Evolutionary conservation across 768 basidiomycete genomes (phyloP).

Genomic region (Bullera alba): DNA sequence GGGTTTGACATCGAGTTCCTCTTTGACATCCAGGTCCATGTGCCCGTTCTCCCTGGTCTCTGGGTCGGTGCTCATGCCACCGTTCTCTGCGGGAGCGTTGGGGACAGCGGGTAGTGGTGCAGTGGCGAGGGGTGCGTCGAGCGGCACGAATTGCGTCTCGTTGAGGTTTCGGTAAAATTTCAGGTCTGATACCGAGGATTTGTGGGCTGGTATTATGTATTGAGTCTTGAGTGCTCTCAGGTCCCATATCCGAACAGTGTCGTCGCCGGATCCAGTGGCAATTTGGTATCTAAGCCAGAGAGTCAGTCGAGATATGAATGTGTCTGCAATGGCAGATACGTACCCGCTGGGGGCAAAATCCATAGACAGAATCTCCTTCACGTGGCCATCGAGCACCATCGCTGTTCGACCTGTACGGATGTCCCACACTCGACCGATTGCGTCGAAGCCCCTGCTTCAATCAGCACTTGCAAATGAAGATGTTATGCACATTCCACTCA

Average conservation of each 20-base stretch:
- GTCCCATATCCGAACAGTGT: slow-evolving; percentile 98
- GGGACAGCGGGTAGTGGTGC: background rate
- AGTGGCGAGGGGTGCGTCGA: slow-evolving; percentile 9
- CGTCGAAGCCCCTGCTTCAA: slow-evolving; percentile 73
- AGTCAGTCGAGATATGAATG: background rate
- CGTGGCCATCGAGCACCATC: slow-evolving; percentile 96
- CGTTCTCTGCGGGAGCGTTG: background rate
- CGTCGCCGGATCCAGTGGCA: slow-evolving; percentile 92
- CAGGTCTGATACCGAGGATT: slow-evolving; percentile 88
- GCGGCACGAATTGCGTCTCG: slow-evolving; percentile 23
- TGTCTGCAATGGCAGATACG: slow-evolving; percentile 34
- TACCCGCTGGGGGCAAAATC: slow-evolving; percentile 95
- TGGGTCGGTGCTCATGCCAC: slow-evolving; percentile 1
- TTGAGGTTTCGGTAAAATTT: slow-evolving; percentile 68
- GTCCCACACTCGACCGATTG: slow-evolving; percentile 97
- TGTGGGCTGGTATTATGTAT: slow-evolving; percentile 93
- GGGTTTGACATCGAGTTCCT: slow-evolving; percentile 11
- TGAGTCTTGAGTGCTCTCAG: slow-evolving; percentile 85
- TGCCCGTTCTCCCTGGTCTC: slow-evolving; percentile 3
- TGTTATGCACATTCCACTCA: slow-evolving; percentile 47
- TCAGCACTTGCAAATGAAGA: slow-evolving; percentile 1
- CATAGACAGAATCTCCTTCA: slow-evolving; percentile 81
- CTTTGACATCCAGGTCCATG: no score
- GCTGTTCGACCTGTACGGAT: slow-evolving; percentile 87
- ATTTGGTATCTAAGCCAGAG: slow-evolving; percentile 71